Evolutionary conservation across 805 yeast genomes (phyloP), one percentile per base, ranked within the genome.

Genomic region (Ogataea minuta): DNA sequence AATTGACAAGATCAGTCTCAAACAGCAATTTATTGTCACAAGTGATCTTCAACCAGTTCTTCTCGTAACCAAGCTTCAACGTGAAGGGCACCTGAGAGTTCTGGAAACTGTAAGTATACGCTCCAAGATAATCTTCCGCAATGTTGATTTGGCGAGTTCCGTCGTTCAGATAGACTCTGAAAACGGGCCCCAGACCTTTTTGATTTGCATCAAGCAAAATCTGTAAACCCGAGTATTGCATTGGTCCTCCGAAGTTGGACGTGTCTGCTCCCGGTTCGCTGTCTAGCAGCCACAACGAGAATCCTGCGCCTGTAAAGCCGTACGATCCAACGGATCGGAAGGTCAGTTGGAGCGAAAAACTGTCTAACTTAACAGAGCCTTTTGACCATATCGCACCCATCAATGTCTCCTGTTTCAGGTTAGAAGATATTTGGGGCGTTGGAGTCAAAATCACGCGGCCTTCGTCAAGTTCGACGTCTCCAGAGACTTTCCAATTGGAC

Each of bases 1-100:
- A 54, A 24, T 60, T 54, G 25, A 84, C 64, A 39, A 74, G 60
- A 42, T 76, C 72, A 0, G 89, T 79, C 58, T 79, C 79, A 60
- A 84, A 76, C 54, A 89, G 79, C 41, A 84, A 67, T 49, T 73
- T 77, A 57, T 84, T 84, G 59, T 84, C 87, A 34, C 82, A 64
- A 45, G 84, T 87, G n/a, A 84, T 70, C 48, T 81, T 80, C 43
- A 74, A 59, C 28, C 63, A 56, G 6, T 52, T 49, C 4, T 46
- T 44, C 16, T 77, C 72, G 51, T 81, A 82, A 7, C 82, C 76
- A 10, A 84, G 48, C 60, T 88, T 75, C n/a, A 83, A 37, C 1
- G 85, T 81, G 16, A 75, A 66, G 9, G 95, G 95, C 5, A 83
- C 85, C 45, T 76, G 76, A 0, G 87, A 76, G 50, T 78, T 80